phyloP scores from a whole-genome alignment of 2,329 filamentous ascomycete genomes.

The Fusarium sororula region DNA sequence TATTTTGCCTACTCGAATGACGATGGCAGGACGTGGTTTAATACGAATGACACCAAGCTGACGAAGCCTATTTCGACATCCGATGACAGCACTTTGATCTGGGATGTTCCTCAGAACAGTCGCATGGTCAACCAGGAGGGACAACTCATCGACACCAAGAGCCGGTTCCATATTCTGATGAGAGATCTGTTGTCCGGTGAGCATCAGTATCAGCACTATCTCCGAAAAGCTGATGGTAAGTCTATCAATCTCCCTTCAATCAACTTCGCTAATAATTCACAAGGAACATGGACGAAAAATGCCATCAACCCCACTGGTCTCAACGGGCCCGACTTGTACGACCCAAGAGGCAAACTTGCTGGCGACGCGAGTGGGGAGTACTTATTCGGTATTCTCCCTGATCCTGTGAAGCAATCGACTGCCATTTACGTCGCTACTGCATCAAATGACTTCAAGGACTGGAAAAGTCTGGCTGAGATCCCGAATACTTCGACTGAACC shows the following conservation, averaged over 20 bases:
- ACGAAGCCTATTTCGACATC: slow-evolving; percentile 17
- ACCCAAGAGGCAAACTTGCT: slow-evolving; percentile 27
- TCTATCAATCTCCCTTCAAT: fast-evolving
- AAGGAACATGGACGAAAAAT: slow-evolving; percentile 26
- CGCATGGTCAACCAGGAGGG: slow-evolving; percentile 33
- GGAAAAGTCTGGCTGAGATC: slow-evolving; percentile 10
- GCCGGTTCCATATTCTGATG: slow-evolving; percentile 26
- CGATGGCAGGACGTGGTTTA: slow-evolving; percentile 25
- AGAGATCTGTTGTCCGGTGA: slow-evolving; percentile 17
- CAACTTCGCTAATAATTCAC: fast-evolving
- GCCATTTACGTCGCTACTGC: slow-evolving; percentile 21
- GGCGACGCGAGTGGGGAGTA: slow-evolving; percentile 21
- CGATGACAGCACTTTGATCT: slow-evolving; percentile 11
- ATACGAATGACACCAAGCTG: slow-evolving; percentile 14
- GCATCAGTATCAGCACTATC: slow-evolving; percentile 25
- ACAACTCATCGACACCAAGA: slow-evolving; percentile 16
- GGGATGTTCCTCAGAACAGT: slow-evolving; percentile 26
- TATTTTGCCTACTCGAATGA: slow-evolving; percentile 32
- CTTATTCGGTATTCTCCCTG: slow-evolving; percentile 13
- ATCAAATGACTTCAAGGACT: slow-evolving; percentile 4
- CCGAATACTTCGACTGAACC: slow-evolving; percentile 24
- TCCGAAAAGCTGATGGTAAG: slow-evolving; percentile 4
- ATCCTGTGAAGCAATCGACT: not conserved
- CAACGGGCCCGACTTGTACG: slow-evolving; percentile 25
- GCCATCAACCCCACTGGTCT: slow-evolving; percentile 13